These are phyloP conservation scores for Prunus mume DNA, from an alignment of 306 rosid species.

Conservation along the genomic window DNA sequence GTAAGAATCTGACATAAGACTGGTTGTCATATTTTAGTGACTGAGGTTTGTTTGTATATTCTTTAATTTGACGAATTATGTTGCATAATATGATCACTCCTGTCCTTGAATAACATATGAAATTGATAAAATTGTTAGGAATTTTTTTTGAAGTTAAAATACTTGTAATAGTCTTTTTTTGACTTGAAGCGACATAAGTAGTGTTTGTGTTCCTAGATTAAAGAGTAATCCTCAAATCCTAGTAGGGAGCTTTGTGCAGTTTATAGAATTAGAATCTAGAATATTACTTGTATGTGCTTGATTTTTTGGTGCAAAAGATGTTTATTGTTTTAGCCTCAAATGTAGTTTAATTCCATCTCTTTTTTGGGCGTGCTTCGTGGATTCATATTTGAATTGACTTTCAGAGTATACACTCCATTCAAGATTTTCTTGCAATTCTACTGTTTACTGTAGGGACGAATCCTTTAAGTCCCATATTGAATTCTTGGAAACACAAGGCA, in stretches of 20 bases:
- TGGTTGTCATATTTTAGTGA: background rate
- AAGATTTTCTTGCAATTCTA: slow-evolving; percentile 5
- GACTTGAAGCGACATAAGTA: background rate
- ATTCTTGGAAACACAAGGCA: slow-evolving; percentile 69
- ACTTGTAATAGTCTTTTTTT: too few species aligned
- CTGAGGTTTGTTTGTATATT: too few species aligned
- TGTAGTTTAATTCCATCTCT: background rate
- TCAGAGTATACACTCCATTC: background rate
- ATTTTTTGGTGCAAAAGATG: background rate
- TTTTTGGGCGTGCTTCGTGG: background rate
- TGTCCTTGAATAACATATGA: background rate
- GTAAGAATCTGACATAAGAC: background rate
- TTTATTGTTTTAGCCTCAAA: background rate
- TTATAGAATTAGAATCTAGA: background rate
- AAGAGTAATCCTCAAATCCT: background rate
- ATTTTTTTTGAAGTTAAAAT: too few species aligned
- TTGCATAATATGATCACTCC: background rate
- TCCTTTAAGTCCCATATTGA: slow-evolving; percentile 53
- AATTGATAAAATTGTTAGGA: too few species aligned
- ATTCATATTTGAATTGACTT: background rate
- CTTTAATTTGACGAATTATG: background rate
- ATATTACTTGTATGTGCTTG: background rate
- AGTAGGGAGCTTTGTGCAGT: background rate
- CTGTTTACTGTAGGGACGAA: slow-evolving; percentile 48
- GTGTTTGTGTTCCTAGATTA: background rate